Conservation (phyloP, 148 eudicot genomes). For the Silene conica region DNA sequence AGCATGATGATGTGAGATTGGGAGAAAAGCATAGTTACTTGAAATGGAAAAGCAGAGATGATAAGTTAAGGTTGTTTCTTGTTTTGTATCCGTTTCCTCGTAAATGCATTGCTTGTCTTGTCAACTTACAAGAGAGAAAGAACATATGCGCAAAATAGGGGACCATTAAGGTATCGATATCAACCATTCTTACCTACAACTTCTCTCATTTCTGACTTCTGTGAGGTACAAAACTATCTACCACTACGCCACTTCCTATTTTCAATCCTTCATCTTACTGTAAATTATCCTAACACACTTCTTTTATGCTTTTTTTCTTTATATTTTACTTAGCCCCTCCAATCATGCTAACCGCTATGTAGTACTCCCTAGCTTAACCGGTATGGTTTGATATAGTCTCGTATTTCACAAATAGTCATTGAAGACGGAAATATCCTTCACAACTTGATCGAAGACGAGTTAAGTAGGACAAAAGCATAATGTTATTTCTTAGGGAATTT, state of each 20-base stretch:
- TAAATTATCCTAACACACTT: not conserved
- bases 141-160: slow-evolving; percentile 23
- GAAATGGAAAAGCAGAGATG: slow-evolving; percentile 33
- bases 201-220: not conserved
- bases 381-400: too few species aligned
- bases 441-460: too few species aligned
- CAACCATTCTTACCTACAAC: not conserved
- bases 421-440: too few species aligned
- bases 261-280: not conserved
- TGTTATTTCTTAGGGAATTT: too few species aligned
- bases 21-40: slow-evolving; percentile 19
- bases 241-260: not conserved
- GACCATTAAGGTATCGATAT: slow-evolving; percentile 29
- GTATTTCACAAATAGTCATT: too few species aligned
- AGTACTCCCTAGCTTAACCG: too few species aligned
- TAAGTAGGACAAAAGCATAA: too few species aligned
- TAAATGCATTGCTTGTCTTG: slow-evolving; percentile 37
- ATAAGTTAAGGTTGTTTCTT: slow-evolving; percentile 26
- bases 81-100: slow-evolving; percentile 35
- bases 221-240: too few species aligned
- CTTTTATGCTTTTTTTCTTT: not conserved
- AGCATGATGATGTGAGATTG: slow-evolving; percentile 21
- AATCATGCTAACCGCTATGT: not conserved
- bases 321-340: not conserved
- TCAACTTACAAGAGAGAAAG: slow-evolving; percentile 27